phyloP scores from a whole-genome alignment of 2,329 filamentous ascomycete genomes.

The Microthyrium microscopicum region DNA sequence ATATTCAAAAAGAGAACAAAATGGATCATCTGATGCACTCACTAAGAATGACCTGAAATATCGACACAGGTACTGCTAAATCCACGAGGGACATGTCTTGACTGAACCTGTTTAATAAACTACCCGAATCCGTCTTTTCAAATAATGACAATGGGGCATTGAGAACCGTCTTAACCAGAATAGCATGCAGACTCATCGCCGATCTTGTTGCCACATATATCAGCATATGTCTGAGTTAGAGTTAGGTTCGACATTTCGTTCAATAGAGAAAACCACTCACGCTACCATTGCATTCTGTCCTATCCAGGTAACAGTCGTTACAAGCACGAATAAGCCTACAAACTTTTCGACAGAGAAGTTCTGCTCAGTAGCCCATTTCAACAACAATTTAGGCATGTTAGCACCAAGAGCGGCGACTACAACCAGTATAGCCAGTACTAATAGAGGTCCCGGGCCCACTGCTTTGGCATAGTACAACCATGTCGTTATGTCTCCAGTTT shows the following conservation, averaged over 20 bases:
- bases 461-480: neutral
- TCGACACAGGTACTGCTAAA: constrained; percentile 25
- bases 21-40: constrained; percentile 3
- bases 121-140: constrained; percentile 1
- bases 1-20: neutral
- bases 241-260: neutral
- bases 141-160: constrained; percentile 5
- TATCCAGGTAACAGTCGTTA: neutral
- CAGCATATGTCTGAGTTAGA: constrained; percentile 1
- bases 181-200: constrained; percentile 1
- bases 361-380: constrained; percentile 3
- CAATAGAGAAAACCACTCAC: neutral
- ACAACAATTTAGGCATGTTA: constrained; percentile 3
- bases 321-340: constrained; percentile 1
- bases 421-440: neutral
- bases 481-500: neutral
- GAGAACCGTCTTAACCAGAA: neutral
- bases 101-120: constrained; percentile 19
- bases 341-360: neutral
- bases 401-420: constrained; percentile 1
- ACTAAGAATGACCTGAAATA: constrained; percentile 24
- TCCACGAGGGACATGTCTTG: constrained; percentile 29
- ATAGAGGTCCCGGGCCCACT: neutral
- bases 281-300: neutral
- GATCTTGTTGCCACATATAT: constrained; percentile 2